Conservation (phyloP, 352 stramenopile genomes). For the Globisporangium polare region DNA sequence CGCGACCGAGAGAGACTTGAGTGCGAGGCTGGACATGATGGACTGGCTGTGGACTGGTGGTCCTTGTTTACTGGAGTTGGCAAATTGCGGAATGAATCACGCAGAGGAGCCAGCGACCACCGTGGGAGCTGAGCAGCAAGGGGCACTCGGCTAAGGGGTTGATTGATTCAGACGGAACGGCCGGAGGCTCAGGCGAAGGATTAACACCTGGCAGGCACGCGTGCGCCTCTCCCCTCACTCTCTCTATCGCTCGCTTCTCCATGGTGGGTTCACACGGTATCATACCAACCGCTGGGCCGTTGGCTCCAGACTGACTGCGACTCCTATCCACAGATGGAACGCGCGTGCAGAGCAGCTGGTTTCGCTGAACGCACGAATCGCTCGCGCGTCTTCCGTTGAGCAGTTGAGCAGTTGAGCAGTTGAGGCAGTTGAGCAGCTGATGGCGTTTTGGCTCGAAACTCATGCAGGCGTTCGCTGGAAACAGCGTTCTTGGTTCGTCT, state of each 20-base stretch:
- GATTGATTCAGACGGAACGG: background rate
- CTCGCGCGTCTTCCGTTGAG: background rate
- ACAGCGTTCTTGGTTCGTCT: background rate
- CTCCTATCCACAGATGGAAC: slow-evolving; percentile 8
- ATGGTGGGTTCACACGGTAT: background rate
- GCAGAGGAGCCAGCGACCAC: background rate
- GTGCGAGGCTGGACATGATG: slow-evolving; percentile 8
- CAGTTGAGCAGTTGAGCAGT: too few relatives aligned
- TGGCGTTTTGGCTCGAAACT: background rate
- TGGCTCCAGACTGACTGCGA: background rate
- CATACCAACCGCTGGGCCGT: background rate
- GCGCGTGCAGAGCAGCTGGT: background rate
- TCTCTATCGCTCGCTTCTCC: background rate
- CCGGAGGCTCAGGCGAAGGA: background rate
- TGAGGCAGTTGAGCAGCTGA: too few relatives aligned
- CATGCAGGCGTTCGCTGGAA: background rate
- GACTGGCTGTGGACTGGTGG: background rate
- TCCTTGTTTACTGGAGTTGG: background rate
- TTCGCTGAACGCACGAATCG: slow-evolving; percentile 5
- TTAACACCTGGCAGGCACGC: background rate
- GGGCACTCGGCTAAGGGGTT: background rate
- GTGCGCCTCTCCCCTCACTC: background rate
- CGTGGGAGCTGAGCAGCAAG: background rate
- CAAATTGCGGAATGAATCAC: slow-evolving; percentile 11
- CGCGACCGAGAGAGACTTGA: slow-evolving; percentile 6